A percentile compares a stretch with the other conserved stretches of the same genome.
phyloP scores from a whole-genome alignment of 805 yeast species.

The Diddensiella santjacobensis region DNA sequence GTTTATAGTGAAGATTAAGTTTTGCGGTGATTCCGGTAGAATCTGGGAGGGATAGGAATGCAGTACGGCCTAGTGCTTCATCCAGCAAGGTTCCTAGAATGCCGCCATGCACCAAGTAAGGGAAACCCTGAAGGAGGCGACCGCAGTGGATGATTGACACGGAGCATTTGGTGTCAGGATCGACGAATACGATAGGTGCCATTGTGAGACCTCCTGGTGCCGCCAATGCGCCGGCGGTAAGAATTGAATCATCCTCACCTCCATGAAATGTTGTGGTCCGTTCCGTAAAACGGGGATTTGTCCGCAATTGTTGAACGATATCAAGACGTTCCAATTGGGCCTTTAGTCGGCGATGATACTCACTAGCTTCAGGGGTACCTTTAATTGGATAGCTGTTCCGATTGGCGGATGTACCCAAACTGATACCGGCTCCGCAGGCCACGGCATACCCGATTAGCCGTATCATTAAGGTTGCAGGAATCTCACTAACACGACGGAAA shows the following conservation, averaged over 20 bases:
- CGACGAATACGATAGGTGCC: conserved; percentile 65
- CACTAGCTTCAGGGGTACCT: neutral
- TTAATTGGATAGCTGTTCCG: no score
- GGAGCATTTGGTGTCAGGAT: conserved; percentile 52
- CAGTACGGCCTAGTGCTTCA: conserved; percentile 49
- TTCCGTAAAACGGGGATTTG: no score
- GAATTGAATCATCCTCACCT: conserved; percentile 27
- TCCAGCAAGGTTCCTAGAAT: conserved; percentile 75
- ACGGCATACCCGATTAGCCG: no score
- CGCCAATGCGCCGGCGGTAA: conserved; percentile 52
- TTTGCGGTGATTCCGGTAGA: conserved; percentile 15
- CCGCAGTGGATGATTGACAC: conserved; percentile 75
- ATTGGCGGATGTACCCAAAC: no score
- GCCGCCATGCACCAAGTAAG: conserved; percentile 87
- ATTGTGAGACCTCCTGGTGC: conserved; percentile 79
- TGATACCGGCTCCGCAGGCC: no score
- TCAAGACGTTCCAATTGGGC: neutral
- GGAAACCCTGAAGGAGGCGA: conserved; percentile 76
- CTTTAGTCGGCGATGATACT: neutral
- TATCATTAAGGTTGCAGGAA: no score
- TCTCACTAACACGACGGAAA: no score
- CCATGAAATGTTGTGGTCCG: no score
- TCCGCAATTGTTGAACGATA: neutral
- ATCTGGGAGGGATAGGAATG: conserved; percentile 15
- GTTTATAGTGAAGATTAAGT: conserved; percentile 48